A percentile compares a stretch with the other conserved stretches of the same genome.
Evolutionary conservation across 2,329 filamentous ascomycete species (phyloP).

Genomic region (Trichoderma cornu-damae): DNA sequence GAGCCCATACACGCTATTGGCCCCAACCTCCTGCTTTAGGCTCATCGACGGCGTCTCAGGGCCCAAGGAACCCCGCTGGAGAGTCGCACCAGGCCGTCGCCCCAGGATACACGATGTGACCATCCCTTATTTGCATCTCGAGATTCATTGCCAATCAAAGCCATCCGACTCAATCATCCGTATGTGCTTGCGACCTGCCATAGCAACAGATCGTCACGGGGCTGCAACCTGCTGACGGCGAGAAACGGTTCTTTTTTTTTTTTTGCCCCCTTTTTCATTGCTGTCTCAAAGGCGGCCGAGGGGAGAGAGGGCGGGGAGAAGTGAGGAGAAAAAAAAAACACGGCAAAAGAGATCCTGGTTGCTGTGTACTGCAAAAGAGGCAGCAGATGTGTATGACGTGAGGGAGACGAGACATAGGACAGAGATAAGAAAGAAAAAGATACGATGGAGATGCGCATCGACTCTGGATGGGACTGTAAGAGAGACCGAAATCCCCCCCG

Average conservation of each 20-base stretch:
- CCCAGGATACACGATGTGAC: conserved; percentile 7
- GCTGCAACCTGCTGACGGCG: conserved; percentile 10
- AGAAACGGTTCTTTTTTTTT: not conserved
- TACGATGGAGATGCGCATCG: conserved; percentile 6
- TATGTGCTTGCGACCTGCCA: not conserved
- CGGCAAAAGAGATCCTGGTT: not conserved
- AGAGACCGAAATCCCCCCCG: not conserved
- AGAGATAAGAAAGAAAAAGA: not conserved
- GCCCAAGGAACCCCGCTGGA: conserved; percentile 9
- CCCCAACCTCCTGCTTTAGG: conserved; percentile 9
- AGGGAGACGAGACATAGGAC: not conserved
- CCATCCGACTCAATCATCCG: not conserved
- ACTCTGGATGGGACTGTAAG: conserved; percentile 18
- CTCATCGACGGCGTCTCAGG: not conserved
- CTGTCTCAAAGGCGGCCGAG: not conserved
- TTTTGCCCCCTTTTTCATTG: too few relatives aligned
- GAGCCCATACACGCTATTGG: conserved; percentile 1
- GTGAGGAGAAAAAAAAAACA: not conserved
- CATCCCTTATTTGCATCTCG: not conserved
- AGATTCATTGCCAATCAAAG: conserved; percentile 8
- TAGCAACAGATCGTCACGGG: conserved; percentile 2
- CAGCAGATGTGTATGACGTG: conserved; percentile 4
- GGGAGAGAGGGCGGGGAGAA: not conserved
- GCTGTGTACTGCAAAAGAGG: not conserved
- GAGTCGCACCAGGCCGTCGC: conserved; percentile 3